Conservation (phyloP, 2,329 filamentous ascomycete species). For the Westerdykella sp. region DNA sequence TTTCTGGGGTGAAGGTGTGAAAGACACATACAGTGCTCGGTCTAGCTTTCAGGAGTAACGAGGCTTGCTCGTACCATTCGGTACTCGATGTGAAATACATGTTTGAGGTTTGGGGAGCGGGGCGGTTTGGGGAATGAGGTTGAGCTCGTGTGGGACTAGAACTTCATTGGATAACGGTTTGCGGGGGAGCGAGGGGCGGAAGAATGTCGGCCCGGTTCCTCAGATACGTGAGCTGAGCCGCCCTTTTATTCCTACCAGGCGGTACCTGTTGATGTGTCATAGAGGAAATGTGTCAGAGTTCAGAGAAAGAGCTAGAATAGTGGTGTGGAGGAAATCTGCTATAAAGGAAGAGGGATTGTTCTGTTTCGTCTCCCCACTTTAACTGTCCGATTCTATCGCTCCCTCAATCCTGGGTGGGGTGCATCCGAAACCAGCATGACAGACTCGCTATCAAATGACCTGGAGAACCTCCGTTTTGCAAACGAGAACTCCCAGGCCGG, state of each 20-base stretch:
- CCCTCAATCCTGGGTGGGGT: no score
- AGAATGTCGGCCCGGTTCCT: not conserved
- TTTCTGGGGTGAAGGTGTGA: no score
- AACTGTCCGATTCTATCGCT: no score
- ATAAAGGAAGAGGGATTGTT: no score
- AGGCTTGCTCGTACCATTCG: constrained; percentile 86
- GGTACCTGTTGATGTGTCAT: no score
- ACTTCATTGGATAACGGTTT: not conserved
- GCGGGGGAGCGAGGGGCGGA: not conserved
- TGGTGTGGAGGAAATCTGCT: no score
- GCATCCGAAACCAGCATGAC: no score
- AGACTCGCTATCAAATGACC: no score
- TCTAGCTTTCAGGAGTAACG: constrained; percentile 76
- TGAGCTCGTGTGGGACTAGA: not conserved
- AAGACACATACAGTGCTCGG: constrained; percentile 65
- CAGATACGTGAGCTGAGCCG: not conserved
- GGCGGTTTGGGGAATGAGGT: not conserved
- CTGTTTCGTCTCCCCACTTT: no score
- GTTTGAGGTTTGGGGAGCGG: constrained; percentile 8
- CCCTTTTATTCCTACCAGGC: not conserved
- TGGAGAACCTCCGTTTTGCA: no score
- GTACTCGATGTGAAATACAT: constrained; percentile 81
- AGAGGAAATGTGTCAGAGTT: not conserved
- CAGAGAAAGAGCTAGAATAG: not conserved
- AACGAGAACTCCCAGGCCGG: no score